Evolutionary conservation across 148 eudicot species (phyloP).

Genomic region (Rheum nobile): DNA sequence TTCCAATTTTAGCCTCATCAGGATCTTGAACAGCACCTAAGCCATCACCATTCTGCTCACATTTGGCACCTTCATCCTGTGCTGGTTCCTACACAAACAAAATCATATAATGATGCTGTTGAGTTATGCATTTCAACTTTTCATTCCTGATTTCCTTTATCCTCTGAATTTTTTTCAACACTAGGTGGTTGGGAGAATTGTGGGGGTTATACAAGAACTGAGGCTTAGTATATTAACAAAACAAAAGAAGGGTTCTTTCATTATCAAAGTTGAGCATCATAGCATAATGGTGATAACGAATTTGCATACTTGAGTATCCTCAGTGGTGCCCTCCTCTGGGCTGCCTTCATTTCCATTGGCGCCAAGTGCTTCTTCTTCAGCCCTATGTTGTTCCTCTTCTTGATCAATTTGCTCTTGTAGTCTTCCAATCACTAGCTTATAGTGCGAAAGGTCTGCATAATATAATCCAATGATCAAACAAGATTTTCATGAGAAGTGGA

Average conservation of each 20-base stretch:
- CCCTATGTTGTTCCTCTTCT: constrained; percentile 21
- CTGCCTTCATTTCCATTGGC: constrained; percentile 27
- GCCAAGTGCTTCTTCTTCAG: constrained; percentile 25
- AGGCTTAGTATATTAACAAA: not conserved
- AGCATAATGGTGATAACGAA: not conserved
- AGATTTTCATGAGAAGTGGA: not conserved
- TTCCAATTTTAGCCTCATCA: not conserved
- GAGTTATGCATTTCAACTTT: not conserved
- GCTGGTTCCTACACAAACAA: not conserved
- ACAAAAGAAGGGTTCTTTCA: not conserved
- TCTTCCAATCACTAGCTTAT: constrained; percentile 33
- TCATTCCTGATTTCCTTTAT: not conserved
- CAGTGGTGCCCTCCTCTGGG: constrained; percentile 15
- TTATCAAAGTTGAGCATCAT: not conserved
- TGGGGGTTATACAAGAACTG: not conserved
- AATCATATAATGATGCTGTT: not conserved
- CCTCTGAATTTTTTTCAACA: not conserved
- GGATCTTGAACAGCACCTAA: not conserved
- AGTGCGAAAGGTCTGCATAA: constrained; percentile 53
- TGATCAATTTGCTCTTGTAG: constrained; percentile 30
- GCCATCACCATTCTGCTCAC: constrained; percentile 14
- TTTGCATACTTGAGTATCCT: constrained; percentile 12
- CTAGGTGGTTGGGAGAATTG: too few relatives aligned
- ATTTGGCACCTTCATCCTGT: constrained; percentile 27
- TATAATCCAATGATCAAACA: not conserved